phyloP scores from a whole-genome alignment of 371 early-diverging fungal genomes.

The Smittium mucronatum region DNA sequence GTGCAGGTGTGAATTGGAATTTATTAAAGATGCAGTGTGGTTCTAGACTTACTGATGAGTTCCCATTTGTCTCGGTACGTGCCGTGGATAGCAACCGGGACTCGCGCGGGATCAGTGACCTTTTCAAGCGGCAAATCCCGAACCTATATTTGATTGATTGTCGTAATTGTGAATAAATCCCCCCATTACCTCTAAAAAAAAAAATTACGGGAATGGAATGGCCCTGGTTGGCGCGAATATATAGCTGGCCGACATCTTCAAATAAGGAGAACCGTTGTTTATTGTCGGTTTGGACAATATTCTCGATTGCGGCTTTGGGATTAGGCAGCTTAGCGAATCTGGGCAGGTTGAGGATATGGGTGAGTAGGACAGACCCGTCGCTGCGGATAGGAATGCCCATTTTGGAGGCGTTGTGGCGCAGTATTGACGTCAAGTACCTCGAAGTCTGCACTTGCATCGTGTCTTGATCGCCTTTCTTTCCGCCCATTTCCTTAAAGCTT shows the following conservation, averaged over 20 bases:
- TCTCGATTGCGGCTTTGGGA: neutral
- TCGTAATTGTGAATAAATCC: neutral
- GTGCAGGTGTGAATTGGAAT: neutral
- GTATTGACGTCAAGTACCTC: slow-evolving; percentile 52
- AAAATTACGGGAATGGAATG: slow-evolving; percentile 41
- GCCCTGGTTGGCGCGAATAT: slow-evolving; percentile 71
- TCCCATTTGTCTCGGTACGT: slow-evolving; percentile 45
- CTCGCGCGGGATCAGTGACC: slow-evolving; percentile 31
- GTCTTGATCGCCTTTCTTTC: no score
- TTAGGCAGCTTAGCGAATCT: slow-evolving; percentile 15
- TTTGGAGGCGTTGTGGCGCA: slow-evolving; percentile 63
- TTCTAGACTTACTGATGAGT: slow-evolving; percentile 35
- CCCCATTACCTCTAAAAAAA: slow-evolving; percentile 3
- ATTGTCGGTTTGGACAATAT: slow-evolving; percentile 43
- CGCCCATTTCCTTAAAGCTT: no score
- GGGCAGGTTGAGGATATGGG: slow-evolving; percentile 40
- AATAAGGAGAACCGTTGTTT: slow-evolving; percentile 56
- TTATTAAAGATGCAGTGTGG: neutral
- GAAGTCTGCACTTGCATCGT: slow-evolving; percentile 36
- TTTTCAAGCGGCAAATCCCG: slow-evolving; percentile 38
- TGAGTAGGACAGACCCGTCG: slow-evolving; percentile 53
- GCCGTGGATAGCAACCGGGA: slow-evolving; percentile 54
- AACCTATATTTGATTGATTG: slow-evolving; percentile 15
- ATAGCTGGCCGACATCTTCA: slow-evolving; percentile 26
- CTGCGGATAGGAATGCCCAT: slow-evolving; percentile 47